Evolutionary conservation across 208 protist genomes (phyloP).

Genomic region (Trypanosoma lewisi): DNA sequence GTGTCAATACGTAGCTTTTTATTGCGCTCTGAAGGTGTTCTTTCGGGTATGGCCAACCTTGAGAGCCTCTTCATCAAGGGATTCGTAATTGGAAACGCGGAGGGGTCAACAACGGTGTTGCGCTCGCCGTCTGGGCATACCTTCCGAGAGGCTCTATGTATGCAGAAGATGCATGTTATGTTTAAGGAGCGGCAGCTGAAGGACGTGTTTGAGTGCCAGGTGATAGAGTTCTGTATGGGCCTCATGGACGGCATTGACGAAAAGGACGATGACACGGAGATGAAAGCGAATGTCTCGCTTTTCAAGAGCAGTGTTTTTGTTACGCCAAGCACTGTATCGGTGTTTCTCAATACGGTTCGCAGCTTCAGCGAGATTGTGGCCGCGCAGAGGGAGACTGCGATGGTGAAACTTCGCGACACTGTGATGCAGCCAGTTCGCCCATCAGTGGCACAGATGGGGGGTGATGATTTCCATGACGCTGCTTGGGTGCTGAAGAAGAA

Average conservation of each 20-base stretch:
- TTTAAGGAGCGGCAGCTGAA: slow-evolving; percentile 89
- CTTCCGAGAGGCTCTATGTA: slow-evolving; percentile 47
- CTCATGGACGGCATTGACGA: slow-evolving; percentile 77
- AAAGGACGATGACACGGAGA: slow-evolving; percentile 49
- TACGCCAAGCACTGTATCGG: slow-evolving; percentile 74
- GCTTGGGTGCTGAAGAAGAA: neutral
- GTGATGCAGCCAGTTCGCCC: neutral
- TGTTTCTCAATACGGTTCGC: slow-evolving; percentile 53
- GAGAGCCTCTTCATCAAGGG: slow-evolving; percentile 38
- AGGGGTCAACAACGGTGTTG: slow-evolving; percentile 29
- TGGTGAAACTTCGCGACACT: slow-evolving; percentile 7
- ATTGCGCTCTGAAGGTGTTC: slow-evolving; percentile 74
- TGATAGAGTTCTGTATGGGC: slow-evolving; percentile 35
- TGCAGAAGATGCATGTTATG: slow-evolving; percentile 52
- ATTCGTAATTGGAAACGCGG: slow-evolving; percentile 63
- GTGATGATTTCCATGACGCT: slow-evolving; percentile 5
- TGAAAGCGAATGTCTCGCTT: slow-evolving; percentile 45
- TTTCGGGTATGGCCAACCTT: slow-evolving; percentile 66
- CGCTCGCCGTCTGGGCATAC: slow-evolving; percentile 65
- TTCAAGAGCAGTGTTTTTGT: slow-evolving; percentile 50
- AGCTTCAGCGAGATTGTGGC: slow-evolving; percentile 53
- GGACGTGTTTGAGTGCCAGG: slow-evolving; percentile 80
- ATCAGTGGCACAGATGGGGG: neutral
- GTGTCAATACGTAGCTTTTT: slow-evolving; percentile 20
- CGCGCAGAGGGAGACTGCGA: slow-evolving; percentile 43